phyloP scores from a whole-genome alignment of 1,284 basidiomycete genomes.

The Cystobasidiaceae sp. region DNA sequence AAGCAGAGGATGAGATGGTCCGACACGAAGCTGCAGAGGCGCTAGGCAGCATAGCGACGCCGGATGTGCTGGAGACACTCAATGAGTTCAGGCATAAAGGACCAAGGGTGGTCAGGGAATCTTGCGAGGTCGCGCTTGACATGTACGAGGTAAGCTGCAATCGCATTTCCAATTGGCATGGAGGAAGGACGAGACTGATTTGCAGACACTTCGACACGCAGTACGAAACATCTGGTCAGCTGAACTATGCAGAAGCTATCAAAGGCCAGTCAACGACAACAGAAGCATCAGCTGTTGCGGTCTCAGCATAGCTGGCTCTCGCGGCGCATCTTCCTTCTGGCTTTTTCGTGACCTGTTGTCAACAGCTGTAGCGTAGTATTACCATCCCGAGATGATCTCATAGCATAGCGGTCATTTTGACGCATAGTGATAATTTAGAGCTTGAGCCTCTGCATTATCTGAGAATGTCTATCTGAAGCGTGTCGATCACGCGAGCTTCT shows the following conservation, averaged over 20 bases:
- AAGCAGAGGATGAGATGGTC: slow-evolving; percentile 88
- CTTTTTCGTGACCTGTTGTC: too few species aligned
- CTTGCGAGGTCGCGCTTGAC: slow-evolving; percentile 92
- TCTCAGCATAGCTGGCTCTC: background rate
- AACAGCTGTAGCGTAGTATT: too few species aligned
- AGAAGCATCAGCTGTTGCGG: background rate
- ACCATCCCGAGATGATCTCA: too few species aligned
- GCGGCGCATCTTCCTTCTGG: background rate
- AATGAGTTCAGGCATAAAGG: slow-evolving; percentile 76
- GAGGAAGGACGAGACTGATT: background rate
- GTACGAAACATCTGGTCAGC: slow-evolving; percentile 31
- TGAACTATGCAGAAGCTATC: slow-evolving; percentile 29
- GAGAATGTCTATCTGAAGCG: too few species aligned
- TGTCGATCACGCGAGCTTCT: too few species aligned
- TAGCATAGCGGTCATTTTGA: too few species aligned
- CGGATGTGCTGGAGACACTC: slow-evolving; percentile 76
- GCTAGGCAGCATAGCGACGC: slow-evolving; percentile 88
- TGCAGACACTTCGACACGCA: background rate
- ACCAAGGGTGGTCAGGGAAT: slow-evolving; percentile 87
- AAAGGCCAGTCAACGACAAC: slow-evolving; percentile 3
- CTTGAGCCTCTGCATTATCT: too few species aligned
- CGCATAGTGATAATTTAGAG: too few species aligned
- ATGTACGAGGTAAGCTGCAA: slow-evolving; percentile 54
- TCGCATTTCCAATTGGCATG: background rate
- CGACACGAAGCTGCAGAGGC: slow-evolving; percentile 98